Conservation (phyloP, 2,329 filamentous ascomycete genomes). For the Botrytis porri region DNA sequence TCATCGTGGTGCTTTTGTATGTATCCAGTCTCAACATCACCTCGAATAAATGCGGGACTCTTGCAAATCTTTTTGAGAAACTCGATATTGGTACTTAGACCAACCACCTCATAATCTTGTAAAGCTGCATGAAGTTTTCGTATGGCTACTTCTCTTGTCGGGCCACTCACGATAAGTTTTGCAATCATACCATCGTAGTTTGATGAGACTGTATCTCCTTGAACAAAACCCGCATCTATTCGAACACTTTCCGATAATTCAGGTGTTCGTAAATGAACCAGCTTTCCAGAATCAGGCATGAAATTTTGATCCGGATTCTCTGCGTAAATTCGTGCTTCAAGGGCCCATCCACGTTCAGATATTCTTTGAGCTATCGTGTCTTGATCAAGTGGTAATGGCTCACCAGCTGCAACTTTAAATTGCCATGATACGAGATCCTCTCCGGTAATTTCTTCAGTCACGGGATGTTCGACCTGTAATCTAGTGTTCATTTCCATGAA, state of each 20-base stretch:
- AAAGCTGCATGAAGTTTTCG: conserved; percentile 78
- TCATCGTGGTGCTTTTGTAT: conserved; percentile 84
- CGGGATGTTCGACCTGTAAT: conserved; percentile 94
- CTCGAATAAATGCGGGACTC: conserved; percentile 76
- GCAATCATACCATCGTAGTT: conserved; percentile 99
- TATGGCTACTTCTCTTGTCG: conserved; percentile 74
- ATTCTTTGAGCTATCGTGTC: conserved; percentile 68
- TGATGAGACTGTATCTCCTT: conserved; percentile 88
- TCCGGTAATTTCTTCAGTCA: conserved; percentile 77
- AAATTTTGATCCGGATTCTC: conserved; percentile 92
- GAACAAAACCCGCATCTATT: conserved; percentile 88
- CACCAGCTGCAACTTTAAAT: conserved; percentile 76
- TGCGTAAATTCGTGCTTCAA: conserved; percentile 95
- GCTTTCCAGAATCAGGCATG: conserved; percentile 85
- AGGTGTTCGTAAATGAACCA: conserved; percentile 80
- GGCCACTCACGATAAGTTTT: conserved; percentile 88
- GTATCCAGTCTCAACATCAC: conserved; percentile 92
- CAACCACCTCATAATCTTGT: conserved; percentile 87
- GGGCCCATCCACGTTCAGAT: conserved; percentile 73
- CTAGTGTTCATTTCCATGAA: conserved; percentile 85
- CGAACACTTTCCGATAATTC: conserved; percentile 67
- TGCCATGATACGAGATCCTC: conserved; percentile 92
- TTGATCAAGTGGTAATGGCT: conserved; percentile 63
- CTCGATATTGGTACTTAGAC: conserved; percentile 92
- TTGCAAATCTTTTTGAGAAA: conserved; percentile 87